These are phyloP conservation scores for Cocos nucifera DNA, from an alignment of 176 grass and related monocot species.

Conservation along the genomic window DNA sequence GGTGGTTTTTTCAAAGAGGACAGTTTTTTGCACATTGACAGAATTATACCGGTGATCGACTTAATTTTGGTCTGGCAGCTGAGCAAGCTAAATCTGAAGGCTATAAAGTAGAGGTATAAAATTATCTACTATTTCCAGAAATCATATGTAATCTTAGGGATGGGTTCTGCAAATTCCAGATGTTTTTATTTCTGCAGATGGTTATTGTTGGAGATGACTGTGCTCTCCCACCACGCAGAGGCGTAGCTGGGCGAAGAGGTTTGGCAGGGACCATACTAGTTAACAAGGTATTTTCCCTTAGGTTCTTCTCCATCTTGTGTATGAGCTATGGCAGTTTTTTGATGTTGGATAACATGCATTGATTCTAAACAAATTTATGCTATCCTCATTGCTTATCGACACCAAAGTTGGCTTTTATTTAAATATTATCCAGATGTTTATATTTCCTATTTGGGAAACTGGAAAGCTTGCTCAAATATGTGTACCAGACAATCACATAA, in stretches of 20 bases:
- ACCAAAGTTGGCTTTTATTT: too few relatives aligned
- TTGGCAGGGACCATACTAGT: constrained; percentile 90
- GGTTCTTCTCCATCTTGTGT: neutral
- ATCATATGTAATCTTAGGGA: too few relatives aligned
- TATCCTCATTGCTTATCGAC: too few relatives aligned
- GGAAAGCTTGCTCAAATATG: too few relatives aligned
- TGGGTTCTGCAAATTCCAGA: too few relatives aligned
- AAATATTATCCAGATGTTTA: too few relatives aligned
- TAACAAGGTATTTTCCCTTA: constrained; percentile 56
- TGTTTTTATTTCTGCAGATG: constrained; percentile 43
- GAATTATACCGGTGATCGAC: constrained; percentile 99
- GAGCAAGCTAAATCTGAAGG: constrained; percentile 99
- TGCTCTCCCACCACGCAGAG: constrained; percentile 83
- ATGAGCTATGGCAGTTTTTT: neutral
- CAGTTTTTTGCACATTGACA: constrained; percentile 15
- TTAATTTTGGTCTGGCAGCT: constrained; percentile 99
- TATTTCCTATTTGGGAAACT: too few relatives aligned
- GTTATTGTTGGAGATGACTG: constrained; percentile 99
- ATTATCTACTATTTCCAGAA: too few relatives aligned
- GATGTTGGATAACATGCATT: neutral
- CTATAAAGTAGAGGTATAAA: constrained; percentile 88
- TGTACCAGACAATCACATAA: too few relatives aligned
- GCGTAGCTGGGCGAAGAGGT: constrained; percentile 96
- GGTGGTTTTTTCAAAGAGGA: too few relatives aligned
- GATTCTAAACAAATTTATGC: too few relatives aligned